Percentiles rank a stretch among this genome's conserved stretches.
phyloP scores from a whole-genome alignment of 192 early-diverging fungal genomes.

The Coemansia erecta region DNA sequence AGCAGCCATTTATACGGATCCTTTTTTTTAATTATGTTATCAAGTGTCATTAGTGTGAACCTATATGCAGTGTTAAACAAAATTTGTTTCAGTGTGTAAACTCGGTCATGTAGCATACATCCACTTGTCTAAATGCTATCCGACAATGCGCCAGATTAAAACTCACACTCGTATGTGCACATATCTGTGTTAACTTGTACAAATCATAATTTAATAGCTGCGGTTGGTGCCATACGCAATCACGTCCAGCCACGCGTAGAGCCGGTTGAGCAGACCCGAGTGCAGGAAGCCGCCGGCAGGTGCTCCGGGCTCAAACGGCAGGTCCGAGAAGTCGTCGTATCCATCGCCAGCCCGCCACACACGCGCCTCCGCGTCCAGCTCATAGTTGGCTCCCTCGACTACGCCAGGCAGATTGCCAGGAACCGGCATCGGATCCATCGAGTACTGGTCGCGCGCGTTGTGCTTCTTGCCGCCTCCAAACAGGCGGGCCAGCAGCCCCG shows the following conservation, averaged over 20 bases:
- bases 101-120: too few species aligned
- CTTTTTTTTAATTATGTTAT: background rate
- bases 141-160: too few species aligned
- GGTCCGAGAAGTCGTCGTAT: background rate
- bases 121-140: background rate
- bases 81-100: too few species aligned
- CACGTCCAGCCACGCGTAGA: conserved; percentile 60
- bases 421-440: conserved; percentile 32
- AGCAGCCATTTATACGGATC: background rate
- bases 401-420: conserved; percentile 23
- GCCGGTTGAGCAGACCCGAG: conserved; percentile 60
- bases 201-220: background rate
- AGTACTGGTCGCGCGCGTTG: conserved; percentile 15
- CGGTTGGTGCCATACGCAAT: conserved; percentile 31
- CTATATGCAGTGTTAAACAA: too few species aligned
- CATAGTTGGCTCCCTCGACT: background rate
- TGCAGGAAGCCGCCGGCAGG: conserved; percentile 58
- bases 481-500: background rate
- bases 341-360: conserved; percentile 29
- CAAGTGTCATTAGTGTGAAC: too few species aligned
- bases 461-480: background rate
- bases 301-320: conserved; percentile 15
- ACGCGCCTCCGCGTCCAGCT: conserved; percentile 12
- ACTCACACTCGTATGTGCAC: too few species aligned
- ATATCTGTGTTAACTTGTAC: too few species aligned